phyloP scores from a whole-genome alignment of 306 rosid genomes.

The Gastrolobium villosum region DNA sequence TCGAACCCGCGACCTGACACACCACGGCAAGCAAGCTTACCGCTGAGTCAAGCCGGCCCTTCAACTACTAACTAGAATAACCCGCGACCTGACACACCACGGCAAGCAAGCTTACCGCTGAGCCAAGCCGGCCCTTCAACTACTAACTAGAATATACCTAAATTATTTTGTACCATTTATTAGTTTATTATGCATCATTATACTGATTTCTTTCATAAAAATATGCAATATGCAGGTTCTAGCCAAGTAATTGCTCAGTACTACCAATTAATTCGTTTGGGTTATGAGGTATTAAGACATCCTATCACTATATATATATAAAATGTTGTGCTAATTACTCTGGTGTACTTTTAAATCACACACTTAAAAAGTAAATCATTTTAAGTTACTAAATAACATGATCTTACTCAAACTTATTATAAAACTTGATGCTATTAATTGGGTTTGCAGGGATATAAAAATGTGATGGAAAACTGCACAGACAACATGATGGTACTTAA shows the following conservation, averaged over 20 bases:
- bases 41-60: too few relatives aligned
- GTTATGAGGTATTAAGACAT: constrained; percentile 67
- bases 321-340: neutral
- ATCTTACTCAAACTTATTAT: neutral
- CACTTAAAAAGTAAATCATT: neutral
- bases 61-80: too few relatives aligned
- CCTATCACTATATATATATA: neutral
- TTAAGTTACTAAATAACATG: neutral
- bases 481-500: constrained; percentile 89
- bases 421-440: neutral
- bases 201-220: constrained; percentile 11
- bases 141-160: neutral
- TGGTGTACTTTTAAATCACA: neutral
- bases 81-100: too few relatives aligned
- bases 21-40: too few relatives aligned
- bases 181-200: constrained; percentile 16
- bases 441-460: constrained; percentile 71
- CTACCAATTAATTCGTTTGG: constrained; percentile 91
- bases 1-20: too few relatives aligned
- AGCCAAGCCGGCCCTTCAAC: too few relatives aligned
- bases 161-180: neutral
- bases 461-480: constrained; percentile 83
- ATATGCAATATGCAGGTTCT: constrained; percentile 68
- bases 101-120: too few relatives aligned
- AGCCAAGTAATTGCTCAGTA: constrained; percentile 96